Conservation (phyloP, 352 stramenopile genomes). For the Phytophthora cactorum region DNA sequence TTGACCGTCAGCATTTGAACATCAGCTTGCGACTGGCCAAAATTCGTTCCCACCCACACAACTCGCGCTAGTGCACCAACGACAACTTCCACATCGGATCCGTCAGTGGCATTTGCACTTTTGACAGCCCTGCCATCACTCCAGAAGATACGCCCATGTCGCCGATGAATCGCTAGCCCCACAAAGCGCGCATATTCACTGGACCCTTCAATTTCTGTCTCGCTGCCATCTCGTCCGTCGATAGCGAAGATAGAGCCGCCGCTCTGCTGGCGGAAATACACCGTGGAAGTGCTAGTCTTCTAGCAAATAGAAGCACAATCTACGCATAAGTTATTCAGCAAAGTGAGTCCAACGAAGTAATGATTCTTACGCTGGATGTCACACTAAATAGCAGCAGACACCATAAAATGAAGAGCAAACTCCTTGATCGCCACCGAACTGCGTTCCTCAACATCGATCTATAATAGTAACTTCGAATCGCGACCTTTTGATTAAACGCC, state of each 20-base stretch:
- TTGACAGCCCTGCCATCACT: slow-evolving; percentile 61
- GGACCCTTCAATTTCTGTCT: slow-evolving; percentile 45
- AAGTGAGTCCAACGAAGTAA: background rate
- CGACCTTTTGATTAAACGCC: slow-evolving; percentile 12
- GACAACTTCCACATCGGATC: slow-evolving; percentile 27
- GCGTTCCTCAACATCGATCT: slow-evolving; percentile 3
- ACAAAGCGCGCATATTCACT: slow-evolving; percentile 53
- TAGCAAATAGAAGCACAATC: slow-evolving; percentile 4
- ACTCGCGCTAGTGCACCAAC: slow-evolving; percentile 52
- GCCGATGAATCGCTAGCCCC: slow-evolving; percentile 48
- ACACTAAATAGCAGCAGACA: slow-evolving; percentile 3
- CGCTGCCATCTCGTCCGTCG: slow-evolving; percentile 43
- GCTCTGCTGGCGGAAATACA: slow-evolving; percentile 66
- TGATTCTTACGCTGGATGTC: slow-evolving; percentile 3
- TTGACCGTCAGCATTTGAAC: slow-evolving; percentile 50
- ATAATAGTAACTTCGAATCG: background rate
- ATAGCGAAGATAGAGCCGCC: slow-evolving; percentile 65
- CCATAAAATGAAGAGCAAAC: slow-evolving; percentile 2
- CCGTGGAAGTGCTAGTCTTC: slow-evolving; percentile 52
- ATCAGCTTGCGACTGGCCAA: slow-evolving; percentile 39
- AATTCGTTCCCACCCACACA: slow-evolving; percentile 66
- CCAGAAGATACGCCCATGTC: slow-evolving; percentile 53
- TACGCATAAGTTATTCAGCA: background rate
- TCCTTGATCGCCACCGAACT: background rate
- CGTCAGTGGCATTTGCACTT: slow-evolving; percentile 27